Evolutionary conservation across 2,329 filamentous ascomycete species (phyloP).

Genomic region (Dendrostoma leiphaemia): DNA sequence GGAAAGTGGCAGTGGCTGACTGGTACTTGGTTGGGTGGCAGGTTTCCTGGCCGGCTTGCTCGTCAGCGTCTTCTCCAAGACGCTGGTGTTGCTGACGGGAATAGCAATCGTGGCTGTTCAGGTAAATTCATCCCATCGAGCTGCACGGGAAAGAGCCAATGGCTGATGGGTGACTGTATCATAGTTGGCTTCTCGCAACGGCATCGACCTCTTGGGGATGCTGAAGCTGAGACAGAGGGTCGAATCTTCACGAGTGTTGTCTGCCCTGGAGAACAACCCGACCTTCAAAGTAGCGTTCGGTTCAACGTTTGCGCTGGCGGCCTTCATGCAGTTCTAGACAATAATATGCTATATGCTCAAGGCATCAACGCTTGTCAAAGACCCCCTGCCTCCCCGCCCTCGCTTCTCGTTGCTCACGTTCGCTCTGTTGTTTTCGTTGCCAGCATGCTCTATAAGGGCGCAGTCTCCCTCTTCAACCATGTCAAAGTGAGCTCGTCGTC

Average conservation of each 20-base stretch:
- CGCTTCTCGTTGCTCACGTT: not conserved
- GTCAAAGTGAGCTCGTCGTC: slow-evolving; percentile 67
- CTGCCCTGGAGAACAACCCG: slow-evolving; percentile 54
- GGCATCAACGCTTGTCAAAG: not conserved
- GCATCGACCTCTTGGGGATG: slow-evolving; percentile 37
- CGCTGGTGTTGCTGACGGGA: slow-evolving; percentile 66
- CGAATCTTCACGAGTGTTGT: slow-evolving; percentile 39
- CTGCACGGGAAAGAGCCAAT: not conserved
- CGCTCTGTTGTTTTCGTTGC: not conserved
- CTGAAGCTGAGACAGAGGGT: slow-evolving; percentile 36
- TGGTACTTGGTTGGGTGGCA: slow-evolving; percentile 26
- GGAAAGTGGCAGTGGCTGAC: not conserved
- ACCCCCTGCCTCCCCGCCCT: not conserved
- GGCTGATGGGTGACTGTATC: not conserved
- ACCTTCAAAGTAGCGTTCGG: slow-evolving; percentile 70
- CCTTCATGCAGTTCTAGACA: slow-evolving; percentile 51
- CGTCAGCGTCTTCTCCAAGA: slow-evolving; percentile 68
- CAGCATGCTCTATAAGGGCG: slow-evolving; percentile 42
- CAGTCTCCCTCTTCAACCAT: slow-evolving; percentile 89
- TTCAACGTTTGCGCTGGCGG: slow-evolving; percentile 69
- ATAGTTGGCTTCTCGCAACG: slow-evolving; percentile 43
- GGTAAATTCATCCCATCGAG: slow-evolving; percentile 38
- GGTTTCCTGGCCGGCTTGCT: slow-evolving; percentile 64
- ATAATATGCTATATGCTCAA: slow-evolving; percentile 6
- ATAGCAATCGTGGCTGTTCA: slow-evolving; percentile 62